Evolutionary conservation across 2,329 filamentous ascomycete genomes (phyloP), one percentile per base, ranked within the genome.

Genomic region (Gnomoniopsis smithogilvyi): DNA sequence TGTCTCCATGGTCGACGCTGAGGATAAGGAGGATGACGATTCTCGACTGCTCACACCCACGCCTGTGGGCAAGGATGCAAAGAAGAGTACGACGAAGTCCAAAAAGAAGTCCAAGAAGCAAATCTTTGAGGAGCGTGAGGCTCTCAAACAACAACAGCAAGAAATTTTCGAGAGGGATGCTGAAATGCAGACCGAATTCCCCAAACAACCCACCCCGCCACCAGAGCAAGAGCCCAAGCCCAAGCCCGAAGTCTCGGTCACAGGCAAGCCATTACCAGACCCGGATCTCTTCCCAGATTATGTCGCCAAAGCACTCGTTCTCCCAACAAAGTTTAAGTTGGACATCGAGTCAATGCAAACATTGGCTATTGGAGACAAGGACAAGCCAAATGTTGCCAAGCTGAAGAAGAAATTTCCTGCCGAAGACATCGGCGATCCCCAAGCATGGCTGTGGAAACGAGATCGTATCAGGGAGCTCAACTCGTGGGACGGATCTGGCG

Each of bases 81-180:
- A 83, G 72, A 88, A 86, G 72, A 78, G 38, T 46, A 48, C 79
- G 43, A 68, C 75, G 48, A 89, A 88, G 69, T 64, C 81, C 3
- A 91, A 91, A 77, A 91, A 84, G 77, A 92, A 90, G 73, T 84
- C 88, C 0, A 93, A 92, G 79, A 92, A 91, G 71, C 87, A 92
- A 68, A 71, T 90, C 2, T 82, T 89, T 49, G 86, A 90, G 68
- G 87, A 91, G 68, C 80, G 82, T 21, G 83, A 88, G 66, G 82
- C 82, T 12, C 73, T 85, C 56, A 85, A 85, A 64, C 77, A 78
- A 60, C 78, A 83, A 59, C 80, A 84, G 59, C 79, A 82, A 62
- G 76, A 74, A 65, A 77, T 69, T 55, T 78, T 71, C 45, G 78
- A 79, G 47, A 77, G 80, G 58, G 79, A 79, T 65, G 70, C 71